Base-by-base conservation (phyloP, 805 yeast genomes). In the Metschnikowia peoriensis region DNA sequence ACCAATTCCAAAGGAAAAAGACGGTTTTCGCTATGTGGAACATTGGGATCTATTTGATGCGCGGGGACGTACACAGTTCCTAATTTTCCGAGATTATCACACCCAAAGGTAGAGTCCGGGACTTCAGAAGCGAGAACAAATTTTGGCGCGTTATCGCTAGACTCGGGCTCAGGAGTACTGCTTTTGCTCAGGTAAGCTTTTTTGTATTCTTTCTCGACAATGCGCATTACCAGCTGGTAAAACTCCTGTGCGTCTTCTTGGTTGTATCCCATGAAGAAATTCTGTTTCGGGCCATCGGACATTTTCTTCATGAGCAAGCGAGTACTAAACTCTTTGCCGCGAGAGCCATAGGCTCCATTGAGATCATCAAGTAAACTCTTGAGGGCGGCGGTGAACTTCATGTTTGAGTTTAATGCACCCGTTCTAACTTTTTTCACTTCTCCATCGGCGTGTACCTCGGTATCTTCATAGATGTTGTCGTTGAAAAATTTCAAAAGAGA, bases 191-290 rank as follows among this genome's bases (percentile, higher is more conserved):
- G 43, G 22, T 11, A 39, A 28, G 47, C 53, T n/a, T 65, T 66
- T 66, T 70, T 74, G 67, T 66, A 71, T 49, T 85, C 88, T 40
- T 73, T 73, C 62, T 88, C 96, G 34, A 88, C 71, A 51, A 86
- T 82, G 41, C 80, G 76, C 77, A 88, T 75, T 2, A 88, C 79
- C 47, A 85, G 78, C 66, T 92, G 97, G 72, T 92, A 92, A 63
- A 92, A 92, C 67, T 92, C 98, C 69, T 92, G 97, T 0, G 97
- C 97, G 71, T 92, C 98, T 67, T 92, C 97, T 70, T 92, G 98
- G 63, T 89, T 90, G 65, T 89, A 89, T 1, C 97, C 94, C 50
- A 83, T 69, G 60, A 91, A 83, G 54, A 90, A 80, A 64, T 85
- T 86, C 63, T 84, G 87, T 59, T 84, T 85, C 12, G 94, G 92